A percentile compares a stretch with the other conserved stretches of the same genome.
phyloP scores from a whole-genome alignment of 169 alveolate species.

The Plasmodium blacklocki region DNA sequence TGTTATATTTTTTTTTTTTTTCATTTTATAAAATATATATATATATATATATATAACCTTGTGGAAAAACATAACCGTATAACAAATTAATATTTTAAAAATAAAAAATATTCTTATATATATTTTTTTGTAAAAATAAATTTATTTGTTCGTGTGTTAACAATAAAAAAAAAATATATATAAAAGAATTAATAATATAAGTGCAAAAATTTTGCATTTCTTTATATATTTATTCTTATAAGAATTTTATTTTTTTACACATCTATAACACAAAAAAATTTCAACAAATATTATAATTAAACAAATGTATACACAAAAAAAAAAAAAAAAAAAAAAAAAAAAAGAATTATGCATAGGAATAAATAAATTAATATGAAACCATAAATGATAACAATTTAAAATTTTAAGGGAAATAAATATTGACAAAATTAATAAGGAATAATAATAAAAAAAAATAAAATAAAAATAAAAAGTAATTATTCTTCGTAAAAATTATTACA shows the following conservation, averaged over 20 bases:
- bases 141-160: too few species aligned
- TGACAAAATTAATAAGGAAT: conserved; percentile 43
- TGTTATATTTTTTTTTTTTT: too few species aligned
- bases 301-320: conserved; percentile 26
- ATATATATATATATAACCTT: too few species aligned
- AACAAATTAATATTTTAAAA: too few species aligned
- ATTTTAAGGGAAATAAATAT: not conserved
- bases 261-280: conserved; percentile 25
- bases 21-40: too few species aligned
- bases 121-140: too few species aligned
- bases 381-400: not conserved
- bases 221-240: conserved; percentile 19
- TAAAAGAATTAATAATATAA: not conserved
- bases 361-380: not conserved
- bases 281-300: conserved; percentile 33
- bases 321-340: conserved; percentile 45
- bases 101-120: too few species aligned
- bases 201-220: conserved; percentile 1
- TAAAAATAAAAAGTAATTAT: not conserved
- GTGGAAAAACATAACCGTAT: too few species aligned
- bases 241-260: conserved; percentile 13
- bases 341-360: not conserved
- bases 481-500: too few species aligned
- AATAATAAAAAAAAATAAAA: conserved; percentile 1
- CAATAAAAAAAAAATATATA: not conserved